Conservation (phyloP, 1,139 yeast species). For the Meyerozyma guilliermondii region DNA sequence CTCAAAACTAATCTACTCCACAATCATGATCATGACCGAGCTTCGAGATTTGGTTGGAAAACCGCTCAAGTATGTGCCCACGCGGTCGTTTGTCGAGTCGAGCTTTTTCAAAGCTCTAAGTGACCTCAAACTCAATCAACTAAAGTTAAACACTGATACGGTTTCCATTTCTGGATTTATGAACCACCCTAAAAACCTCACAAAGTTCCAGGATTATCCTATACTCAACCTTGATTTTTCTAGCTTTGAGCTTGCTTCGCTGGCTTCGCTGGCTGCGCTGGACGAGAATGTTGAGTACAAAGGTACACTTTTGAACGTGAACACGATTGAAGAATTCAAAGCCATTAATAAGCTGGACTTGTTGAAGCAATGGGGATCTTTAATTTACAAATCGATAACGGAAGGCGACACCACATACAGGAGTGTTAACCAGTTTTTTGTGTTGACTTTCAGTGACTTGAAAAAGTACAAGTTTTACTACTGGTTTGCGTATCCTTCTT, state of each 20-base stretch:
- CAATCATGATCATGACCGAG: neutral
- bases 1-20: neutral
- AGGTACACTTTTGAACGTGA: constrained; percentile 49
- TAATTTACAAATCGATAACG: constrained; percentile 13
- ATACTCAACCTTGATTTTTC: constrained; percentile 33
- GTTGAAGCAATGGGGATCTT: constrained; percentile 41
- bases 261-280: too few species aligned
- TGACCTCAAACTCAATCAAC: constrained; percentile 58
- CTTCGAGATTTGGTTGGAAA: neutral
- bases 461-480: constrained; percentile 83
- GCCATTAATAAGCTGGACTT: constrained; percentile 54
- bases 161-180: constrained; percentile 35
- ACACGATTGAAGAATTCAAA: constrained; percentile 84
- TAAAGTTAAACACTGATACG: constrained; percentile 52
- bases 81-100: constrained; percentile 75
- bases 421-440: constrained; percentile 38
- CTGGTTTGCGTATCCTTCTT: constrained; percentile 81
- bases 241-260: constrained; percentile 28
- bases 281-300: neutral
- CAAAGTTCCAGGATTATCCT: constrained; percentile 39
- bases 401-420: constrained; percentile 9
- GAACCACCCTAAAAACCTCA: constrained; percentile 26
- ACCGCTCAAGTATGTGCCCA: constrained; percentile 43
- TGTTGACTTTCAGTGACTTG: constrained; percentile 78
- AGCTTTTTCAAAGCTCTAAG: constrained; percentile 77